A percentile compares a stretch with the other conserved stretches of the same genome.
Conservation (phyloP, 768 basidiomycete species). For the Leccinum subtestaceum region DNA sequence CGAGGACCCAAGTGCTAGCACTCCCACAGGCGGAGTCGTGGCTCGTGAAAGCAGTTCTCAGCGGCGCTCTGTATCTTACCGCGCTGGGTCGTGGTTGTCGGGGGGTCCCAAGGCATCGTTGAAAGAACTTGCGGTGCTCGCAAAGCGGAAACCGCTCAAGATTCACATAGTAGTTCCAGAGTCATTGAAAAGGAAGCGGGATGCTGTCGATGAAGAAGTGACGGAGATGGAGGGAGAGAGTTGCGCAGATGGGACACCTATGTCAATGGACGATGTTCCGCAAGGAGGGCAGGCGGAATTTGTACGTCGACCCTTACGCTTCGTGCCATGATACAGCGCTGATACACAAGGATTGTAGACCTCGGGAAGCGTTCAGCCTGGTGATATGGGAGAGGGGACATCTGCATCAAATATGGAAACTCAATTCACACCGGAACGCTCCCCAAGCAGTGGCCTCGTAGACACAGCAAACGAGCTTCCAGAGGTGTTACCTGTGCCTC, state of each 20-base stretch:
- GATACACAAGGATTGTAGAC: slow-evolving; percentile 1
- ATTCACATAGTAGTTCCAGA: slow-evolving; percentile 9
- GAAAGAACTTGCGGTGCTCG: slow-evolving; percentile 14
- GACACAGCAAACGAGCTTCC: not conserved
- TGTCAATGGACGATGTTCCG: not conserved
- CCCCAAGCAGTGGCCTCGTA: not conserved
- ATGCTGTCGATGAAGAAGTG: not conserved
- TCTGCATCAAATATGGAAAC: not conserved
- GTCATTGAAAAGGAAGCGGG: slow-evolving; percentile 10
- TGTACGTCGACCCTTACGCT: no score
- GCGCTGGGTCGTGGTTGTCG: not conserved
- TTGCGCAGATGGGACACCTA: not conserved
- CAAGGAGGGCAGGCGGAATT: not conserved
- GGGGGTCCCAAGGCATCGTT: slow-evolving; percentile 24
- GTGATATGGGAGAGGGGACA: not conserved
- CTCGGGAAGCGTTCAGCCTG: not conserved
- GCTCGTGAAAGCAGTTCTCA: not conserved
- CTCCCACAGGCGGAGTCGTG: not conserved
- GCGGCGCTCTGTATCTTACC: not conserved
- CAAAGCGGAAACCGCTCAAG: slow-evolving; percentile 14
- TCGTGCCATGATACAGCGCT: no score
- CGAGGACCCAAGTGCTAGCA: not conserved
- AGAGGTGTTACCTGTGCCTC: not conserved
- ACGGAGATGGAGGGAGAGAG: not conserved
- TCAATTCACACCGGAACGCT: not conserved